phyloP scores from a whole-genome alignment of 2,329 filamentous ascomycete genomes.

The Clarireedia homoeocarpa region DNA sequence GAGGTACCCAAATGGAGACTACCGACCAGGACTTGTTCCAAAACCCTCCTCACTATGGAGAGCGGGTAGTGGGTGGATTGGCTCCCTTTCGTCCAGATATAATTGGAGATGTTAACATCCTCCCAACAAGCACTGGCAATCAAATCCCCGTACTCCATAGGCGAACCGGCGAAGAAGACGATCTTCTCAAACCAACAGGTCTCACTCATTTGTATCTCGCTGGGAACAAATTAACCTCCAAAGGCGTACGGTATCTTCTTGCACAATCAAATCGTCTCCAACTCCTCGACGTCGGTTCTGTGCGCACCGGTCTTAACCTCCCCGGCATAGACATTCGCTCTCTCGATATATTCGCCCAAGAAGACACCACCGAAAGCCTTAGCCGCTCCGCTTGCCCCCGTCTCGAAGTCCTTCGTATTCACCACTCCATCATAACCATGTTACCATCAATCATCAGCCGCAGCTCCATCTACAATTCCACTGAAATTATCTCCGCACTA shows the following conservation, averaged over 20 bases:
- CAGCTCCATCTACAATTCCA: background rate
- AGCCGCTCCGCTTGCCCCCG: conserved; percentile 26
- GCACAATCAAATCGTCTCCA: conserved; percentile 37
- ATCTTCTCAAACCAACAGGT: conserved; percentile 31
- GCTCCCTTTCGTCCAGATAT: background rate
- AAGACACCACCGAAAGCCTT: background rate
- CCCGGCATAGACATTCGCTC: background rate
- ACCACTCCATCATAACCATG: conserved; percentile 53
- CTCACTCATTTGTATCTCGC: conserved; percentile 50
- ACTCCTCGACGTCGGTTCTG: conserved; percentile 43
- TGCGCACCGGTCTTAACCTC: conserved; percentile 10
- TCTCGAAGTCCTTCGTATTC: conserved; percentile 44
- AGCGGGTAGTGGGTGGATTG: background rate
- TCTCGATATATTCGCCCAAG: background rate
- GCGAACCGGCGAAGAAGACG: conserved; percentile 29
- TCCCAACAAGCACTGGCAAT: background rate
- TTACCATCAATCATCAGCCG: conserved; percentile 34
- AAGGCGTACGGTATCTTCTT: conserved; percentile 38
- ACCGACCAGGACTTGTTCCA: conserved; percentile 31
- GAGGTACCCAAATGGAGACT: background rate
- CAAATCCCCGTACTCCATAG: background rate
- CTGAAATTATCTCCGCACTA: conserved; percentile 22
- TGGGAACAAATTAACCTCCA: conserved; percentile 39
- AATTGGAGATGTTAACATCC: background rate
- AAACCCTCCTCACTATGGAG: conserved; percentile 22